Conservation (phyloP, 352 stramenopile species). For the Pythium aristosporum region DNA sequence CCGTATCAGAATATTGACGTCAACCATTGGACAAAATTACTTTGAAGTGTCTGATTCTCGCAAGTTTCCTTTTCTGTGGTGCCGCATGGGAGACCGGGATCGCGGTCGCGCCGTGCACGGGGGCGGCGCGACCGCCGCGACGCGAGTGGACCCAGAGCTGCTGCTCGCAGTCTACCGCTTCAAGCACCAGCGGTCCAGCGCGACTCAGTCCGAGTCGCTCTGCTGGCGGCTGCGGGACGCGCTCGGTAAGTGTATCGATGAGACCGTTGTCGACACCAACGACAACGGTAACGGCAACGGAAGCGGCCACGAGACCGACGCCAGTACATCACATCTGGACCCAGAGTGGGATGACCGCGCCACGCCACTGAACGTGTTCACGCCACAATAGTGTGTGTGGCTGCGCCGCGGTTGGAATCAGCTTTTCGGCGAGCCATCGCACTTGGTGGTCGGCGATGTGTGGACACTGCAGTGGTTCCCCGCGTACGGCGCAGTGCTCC, state of each 20-base stretch:
- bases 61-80: neutral
- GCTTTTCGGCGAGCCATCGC: neutral
- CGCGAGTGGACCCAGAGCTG: constrained; percentile 8
- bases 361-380: constrained; percentile 2
- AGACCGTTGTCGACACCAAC: constrained; percentile 1
- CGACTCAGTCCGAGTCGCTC: constrained; percentile 26
- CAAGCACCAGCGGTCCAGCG: constrained; percentile 40
- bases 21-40: neutral
- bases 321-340: neutral
- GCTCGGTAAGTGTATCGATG: constrained; percentile 29
- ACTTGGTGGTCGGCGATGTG: constrained; percentile 2
- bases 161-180: constrained; percentile 47
- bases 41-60: neutral
- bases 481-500: constrained; percentile 44
- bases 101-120: neutral
- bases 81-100: neutral
- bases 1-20: neutral
- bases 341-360: neutral
- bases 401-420: constrained; percentile 9
- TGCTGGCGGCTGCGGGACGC: constrained; percentile 24
- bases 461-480: constrained; percentile 40
- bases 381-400: neutral
- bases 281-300: neutral
- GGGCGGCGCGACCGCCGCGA: neutral
- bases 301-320: constrained; percentile 13